Percentiles rank a stretch among this genome's conserved stretches.
These are phyloP conservation scores for Rhynchospora pubera DNA, from an alignment of 176 grass and related monocot species.

Conservation along the genomic window DNA sequence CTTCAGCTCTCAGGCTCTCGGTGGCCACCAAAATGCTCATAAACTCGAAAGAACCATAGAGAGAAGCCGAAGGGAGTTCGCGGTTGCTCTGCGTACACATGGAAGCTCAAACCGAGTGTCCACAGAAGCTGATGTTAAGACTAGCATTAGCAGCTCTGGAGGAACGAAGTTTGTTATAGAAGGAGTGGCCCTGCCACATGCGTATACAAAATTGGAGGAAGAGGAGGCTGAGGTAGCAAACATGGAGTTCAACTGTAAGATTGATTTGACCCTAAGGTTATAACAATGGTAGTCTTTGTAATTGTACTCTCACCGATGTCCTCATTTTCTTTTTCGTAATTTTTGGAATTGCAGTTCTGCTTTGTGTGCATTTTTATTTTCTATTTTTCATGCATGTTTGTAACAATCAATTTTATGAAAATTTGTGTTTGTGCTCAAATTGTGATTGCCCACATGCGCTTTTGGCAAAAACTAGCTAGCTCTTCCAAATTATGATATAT, in stretches of 20 bases:
- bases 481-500: too few relatives aligned
- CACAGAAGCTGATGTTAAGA: not conserved
- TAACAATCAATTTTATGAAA: not conserved
- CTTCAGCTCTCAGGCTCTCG: conserved; percentile 68
- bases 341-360: not conserved
- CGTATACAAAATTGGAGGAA: not conserved
- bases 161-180: not conserved
- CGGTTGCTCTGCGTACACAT: conserved; percentile 22
- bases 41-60: conserved; percentile 66
- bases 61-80: conserved; percentile 46
- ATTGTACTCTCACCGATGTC: not conserved
- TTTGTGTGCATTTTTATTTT: not conserved
- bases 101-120: not conserved
- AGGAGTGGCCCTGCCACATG: not conserved
- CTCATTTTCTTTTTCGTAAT: not conserved
- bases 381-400: not conserved
- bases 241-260: not conserved
- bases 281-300: not conserved
- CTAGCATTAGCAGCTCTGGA: not conserved
- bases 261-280: not conserved
- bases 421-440: too few relatives aligned
- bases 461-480: too few relatives aligned
- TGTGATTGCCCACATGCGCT: too few relatives aligned
- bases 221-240: not conserved
- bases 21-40: conserved; percentile 78